Conservation (phyloP, 1,284 basidiomycete species). For the Mycena sp. region DNA sequence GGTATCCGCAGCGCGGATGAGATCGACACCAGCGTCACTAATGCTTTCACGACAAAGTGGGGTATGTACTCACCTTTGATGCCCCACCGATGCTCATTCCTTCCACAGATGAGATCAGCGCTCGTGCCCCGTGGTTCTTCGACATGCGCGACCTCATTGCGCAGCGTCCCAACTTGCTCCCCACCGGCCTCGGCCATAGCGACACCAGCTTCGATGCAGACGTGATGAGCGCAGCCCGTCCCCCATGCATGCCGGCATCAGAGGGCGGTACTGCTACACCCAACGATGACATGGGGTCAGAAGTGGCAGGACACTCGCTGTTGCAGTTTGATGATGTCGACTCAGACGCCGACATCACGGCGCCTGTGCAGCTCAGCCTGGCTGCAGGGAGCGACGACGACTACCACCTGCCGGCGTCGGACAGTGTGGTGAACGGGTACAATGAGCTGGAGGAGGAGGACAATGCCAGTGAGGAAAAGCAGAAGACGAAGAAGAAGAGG, state of each 20-base stretch:
- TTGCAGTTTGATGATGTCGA: neutral
- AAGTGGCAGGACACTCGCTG: neutral
- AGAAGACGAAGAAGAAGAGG: neutral
- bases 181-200: constrained; percentile 18
- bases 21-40: neutral
- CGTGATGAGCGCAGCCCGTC: too few relatives aligned
- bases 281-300: neutral
- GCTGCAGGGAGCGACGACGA: neutral
- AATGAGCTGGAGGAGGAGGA: too few relatives aligned
- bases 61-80: constrained; percentile 5
- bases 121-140: constrained; percentile 16
- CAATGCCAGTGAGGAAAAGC: too few relatives aligned
- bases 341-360: too few relatives aligned
- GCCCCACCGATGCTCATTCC: neutral
- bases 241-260: too few relatives aligned
- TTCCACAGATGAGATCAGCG: neutral
- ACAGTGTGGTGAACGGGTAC: neutral
- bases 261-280: neutral
- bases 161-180: constrained; percentile 8
- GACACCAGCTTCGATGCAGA: neutral
- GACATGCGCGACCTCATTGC: constrained; percentile 14
- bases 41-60: constrained; percentile 9
- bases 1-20: neutral
- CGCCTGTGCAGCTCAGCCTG: too few relatives aligned
- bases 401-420: neutral